These are phyloP conservation scores for Carex kokanica DNA, from an alignment of 176 grass and related monocot species.

Conservation along the genomic window DNA sequence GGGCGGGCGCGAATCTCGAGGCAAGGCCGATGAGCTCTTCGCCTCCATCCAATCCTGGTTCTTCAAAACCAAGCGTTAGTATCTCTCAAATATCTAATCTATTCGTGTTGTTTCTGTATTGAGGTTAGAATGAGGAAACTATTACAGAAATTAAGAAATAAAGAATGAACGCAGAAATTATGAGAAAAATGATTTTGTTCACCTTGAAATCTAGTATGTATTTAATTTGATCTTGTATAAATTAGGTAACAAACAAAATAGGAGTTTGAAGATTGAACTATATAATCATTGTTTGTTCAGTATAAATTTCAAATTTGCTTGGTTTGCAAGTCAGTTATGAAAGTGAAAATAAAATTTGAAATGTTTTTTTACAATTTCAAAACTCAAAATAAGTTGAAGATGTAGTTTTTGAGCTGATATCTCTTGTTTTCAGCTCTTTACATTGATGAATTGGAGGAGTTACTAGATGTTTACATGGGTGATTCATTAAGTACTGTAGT, in stretches of 20 bases:
- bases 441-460: constrained; percentile 60
- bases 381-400: background rate
- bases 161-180: no score
- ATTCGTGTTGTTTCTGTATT: no score
- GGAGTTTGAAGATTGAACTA: background rate
- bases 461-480: no score
- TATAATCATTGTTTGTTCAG: background rate
- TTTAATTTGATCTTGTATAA: background rate
- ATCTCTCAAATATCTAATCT: no score
- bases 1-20: no score
- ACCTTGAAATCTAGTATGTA: no score
- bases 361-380: background rate
- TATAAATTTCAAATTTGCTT: background rate
- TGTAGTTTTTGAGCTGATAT: background rate
- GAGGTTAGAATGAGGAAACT: no score
- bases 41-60: no score
- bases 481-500: constrained; percentile 52
- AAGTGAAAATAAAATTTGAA: background rate
- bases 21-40: no score
- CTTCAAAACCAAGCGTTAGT: no score
- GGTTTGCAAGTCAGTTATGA: background rate
- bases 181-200: no score
- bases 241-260: background rate
- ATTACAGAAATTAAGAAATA: no score
- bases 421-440: constrained; percentile 45